Conservation (phyloP, 352 stramenopile species). For the Ophiocytium majus region DNA sequence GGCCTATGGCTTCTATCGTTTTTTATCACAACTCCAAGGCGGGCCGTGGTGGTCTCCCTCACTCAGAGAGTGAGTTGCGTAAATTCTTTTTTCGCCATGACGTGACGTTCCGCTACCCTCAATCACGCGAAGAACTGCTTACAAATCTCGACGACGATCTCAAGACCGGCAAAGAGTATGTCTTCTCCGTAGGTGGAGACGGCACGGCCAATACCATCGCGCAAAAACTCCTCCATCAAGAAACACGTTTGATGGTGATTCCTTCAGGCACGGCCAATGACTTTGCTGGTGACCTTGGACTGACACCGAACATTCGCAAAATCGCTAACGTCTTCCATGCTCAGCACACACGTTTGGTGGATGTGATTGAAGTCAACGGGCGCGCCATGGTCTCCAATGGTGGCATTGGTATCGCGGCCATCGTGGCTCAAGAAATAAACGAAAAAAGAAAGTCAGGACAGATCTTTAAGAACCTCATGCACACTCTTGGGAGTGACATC, state of each 20-base stretch:
- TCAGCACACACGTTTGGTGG: neutral
- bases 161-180: neutral
- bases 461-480: neutral
- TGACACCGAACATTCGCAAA: neutral
- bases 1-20: no score
- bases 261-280: neutral
- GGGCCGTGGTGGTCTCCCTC: no score
- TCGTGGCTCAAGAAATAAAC: neutral
- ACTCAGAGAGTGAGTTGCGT: neutral
- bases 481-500: neutral
- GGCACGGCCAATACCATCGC: neutral
- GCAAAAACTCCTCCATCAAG: neutral
- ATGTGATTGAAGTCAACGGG: neutral
- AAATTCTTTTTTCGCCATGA: constrained; percentile 16
- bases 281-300: neutral
- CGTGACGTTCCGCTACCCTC: neutral
- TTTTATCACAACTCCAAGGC: no score
- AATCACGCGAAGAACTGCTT: neutral
- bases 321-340: neutral
- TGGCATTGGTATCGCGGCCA: neutral
- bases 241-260: neutral
- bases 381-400: neutral
- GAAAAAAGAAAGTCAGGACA: neutral
- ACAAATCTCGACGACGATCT: neutral
- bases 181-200: constrained; percentile 11